Evolutionary conservation across 768 basidiomycete genomes (phyloP).

Genomic region (Pleurotus tuber-regium): DNA sequence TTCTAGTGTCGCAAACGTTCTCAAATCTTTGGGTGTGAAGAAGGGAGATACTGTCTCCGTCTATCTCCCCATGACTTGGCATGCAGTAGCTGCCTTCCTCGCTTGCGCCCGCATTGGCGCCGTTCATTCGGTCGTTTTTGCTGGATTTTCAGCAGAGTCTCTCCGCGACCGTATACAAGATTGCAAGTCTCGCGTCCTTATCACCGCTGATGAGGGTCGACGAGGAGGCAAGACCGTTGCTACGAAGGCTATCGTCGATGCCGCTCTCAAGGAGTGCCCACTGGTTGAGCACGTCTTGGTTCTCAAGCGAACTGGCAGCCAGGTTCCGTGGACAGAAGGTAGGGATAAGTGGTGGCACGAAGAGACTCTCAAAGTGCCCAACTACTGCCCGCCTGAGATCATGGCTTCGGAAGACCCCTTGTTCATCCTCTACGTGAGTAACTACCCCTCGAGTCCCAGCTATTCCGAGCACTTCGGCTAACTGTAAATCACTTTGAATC

Average conservation of each 20-base stretch:
- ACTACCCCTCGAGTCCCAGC: no score
- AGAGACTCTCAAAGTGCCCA: slow-evolving; percentile 78
- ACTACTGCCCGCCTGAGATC: slow-evolving; percentile 84
- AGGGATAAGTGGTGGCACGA: slow-evolving; percentile 98
- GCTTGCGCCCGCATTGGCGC: slow-evolving; percentile 97
- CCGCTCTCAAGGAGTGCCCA: slow-evolving; percentile 83
- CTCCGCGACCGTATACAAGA: slow-evolving; percentile 91
- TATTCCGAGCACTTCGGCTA: background rate
- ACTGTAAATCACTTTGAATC: background rate
- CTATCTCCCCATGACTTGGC: slow-evolving; percentile 94
- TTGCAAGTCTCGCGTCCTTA: slow-evolving; percentile 86
- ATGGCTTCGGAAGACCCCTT: slow-evolving; percentile 95
- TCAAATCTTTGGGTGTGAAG: slow-evolving; percentile 86
- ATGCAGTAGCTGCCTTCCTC: slow-evolving; percentile 93
- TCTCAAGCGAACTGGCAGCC: slow-evolving; percentile 80
- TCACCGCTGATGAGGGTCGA: slow-evolving; percentile 93
- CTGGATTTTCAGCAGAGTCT: slow-evolving; percentile 93
- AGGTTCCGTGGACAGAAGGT: slow-evolving; percentile 77
- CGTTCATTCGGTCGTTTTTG: slow-evolving; percentile 95
- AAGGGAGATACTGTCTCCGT: slow-evolving; percentile 95
- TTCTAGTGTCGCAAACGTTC: slow-evolving; percentile 85
- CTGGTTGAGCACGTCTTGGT: slow-evolving; percentile 89
- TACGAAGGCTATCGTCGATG: slow-evolving; percentile 91
- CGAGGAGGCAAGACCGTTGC: slow-evolving; percentile 95
- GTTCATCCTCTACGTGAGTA: slow-evolving; percentile 95